Evolutionary conservation across 345 rosid species (phyloP), one percentile per base, ranked within the genome.

Genomic region (Pseudoturritis turrita): DNA sequence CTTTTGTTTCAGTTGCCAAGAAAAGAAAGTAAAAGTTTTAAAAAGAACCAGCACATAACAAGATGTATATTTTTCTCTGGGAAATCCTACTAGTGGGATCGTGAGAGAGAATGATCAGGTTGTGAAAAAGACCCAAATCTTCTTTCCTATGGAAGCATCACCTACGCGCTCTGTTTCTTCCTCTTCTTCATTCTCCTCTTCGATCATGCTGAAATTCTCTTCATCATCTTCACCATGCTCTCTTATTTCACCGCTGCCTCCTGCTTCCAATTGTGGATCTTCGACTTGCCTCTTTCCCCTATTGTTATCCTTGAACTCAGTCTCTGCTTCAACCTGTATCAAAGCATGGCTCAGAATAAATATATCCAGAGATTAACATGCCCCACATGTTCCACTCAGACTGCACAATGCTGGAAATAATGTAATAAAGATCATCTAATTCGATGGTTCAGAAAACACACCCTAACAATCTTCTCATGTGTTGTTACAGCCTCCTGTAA

Each of bases 111-210:
- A 59, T 36, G 55, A 57, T 82, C 75, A 91, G 18, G 96, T 79
- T 7, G 92, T 86, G 77, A 90, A 87, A 72, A 93, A 93, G 36
- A 86, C 90, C 98, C 97, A 89, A 29, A 90, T 79, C 79, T 83
- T 93, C 84, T 85, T 90, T 56, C 88, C 83, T 28, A 93, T 47
- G 15, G 98, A 88, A 18, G 62, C 90, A 58, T 83, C 87, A 70
- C 84, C 87, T 29, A 80, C 87, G 40, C 83, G 79, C 25, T 86
- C 88, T 26, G 43, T 40, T 37, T 80, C 84, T n/a, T 85, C 90
- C 3, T 75, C 86, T n/a, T 81, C 89, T 59, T 68, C 79, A 3
- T 61, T 25, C 43, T 62, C 79, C 72, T 83, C 88, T 19, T 78
- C 63, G 10, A 78, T 60, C 77, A 70, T 78, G 74, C 85, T 80